phyloP scores from a whole-genome alignment of 2,329 filamentous ascomycete genomes.

The Myriangium duriaei region DNA sequence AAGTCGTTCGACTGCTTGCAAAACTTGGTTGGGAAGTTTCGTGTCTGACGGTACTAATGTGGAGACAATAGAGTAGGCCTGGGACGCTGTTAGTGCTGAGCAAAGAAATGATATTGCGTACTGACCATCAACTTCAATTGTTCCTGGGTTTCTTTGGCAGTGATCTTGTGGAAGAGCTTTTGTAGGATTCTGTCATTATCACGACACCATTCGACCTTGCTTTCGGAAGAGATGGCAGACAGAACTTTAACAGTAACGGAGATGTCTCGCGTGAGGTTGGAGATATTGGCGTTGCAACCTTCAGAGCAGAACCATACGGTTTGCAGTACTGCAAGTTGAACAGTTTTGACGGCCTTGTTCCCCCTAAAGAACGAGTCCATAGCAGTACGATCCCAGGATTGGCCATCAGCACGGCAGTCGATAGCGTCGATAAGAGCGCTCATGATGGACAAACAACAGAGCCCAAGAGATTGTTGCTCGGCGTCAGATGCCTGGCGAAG shows the following conservation, averaged over 20 bases:
- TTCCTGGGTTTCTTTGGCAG: constrained; percentile 10
- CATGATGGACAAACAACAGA: constrained; percentile 27
- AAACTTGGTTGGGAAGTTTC: constrained; percentile 6
- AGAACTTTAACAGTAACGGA: constrained; percentile 20
- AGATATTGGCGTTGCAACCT: constrained; percentile 11
- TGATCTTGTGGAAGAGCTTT: constrained; percentile 23
- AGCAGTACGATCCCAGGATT: constrained; percentile 18
- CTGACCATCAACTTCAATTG: not conserved
- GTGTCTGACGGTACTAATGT: not conserved
- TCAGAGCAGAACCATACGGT: constrained; percentile 20
- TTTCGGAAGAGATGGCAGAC: constrained; percentile 17
- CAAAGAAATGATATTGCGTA: too few relatives aligned
- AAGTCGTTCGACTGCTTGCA: constrained; percentile 8
- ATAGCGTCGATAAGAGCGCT: constrained; percentile 15
- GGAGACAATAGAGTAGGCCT: too few relatives aligned
- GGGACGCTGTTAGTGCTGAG: too few relatives aligned
- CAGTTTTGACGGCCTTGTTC: constrained; percentile 21
- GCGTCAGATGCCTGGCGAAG: constrained; percentile 16
- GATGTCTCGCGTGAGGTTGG: constrained; percentile 17
- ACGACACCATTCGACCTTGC: constrained; percentile 20
- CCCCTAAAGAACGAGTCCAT: constrained; percentile 23
- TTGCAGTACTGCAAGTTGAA: constrained; percentile 22
- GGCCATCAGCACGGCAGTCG: constrained; percentile 1
- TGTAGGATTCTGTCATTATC: constrained; percentile 20
- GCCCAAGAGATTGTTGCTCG: constrained; percentile 20